Evolutionary conservation across 768 basidiomycete species (phyloP).

Genomic region (Gautieria morchelliformis): DNA sequence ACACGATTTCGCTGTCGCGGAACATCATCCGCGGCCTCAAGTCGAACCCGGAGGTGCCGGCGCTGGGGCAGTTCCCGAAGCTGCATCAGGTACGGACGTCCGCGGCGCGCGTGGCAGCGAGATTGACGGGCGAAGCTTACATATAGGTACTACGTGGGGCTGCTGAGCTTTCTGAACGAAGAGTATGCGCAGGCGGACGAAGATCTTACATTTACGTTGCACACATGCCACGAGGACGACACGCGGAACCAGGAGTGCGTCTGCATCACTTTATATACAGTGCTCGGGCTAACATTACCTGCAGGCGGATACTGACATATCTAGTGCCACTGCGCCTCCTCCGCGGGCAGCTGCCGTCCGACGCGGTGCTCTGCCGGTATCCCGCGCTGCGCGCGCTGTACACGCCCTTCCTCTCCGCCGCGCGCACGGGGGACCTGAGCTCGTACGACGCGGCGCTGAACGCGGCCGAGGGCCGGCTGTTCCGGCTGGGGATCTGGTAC

Average conservation of each 20-base stretch:
- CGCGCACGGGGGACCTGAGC: constrained; percentile 65
- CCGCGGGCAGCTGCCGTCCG: constrained; percentile 77
- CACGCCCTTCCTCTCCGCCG: constrained; percentile 70
- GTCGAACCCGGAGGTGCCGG: constrained; percentile 78
- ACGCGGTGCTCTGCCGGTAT: constrained; percentile 59
- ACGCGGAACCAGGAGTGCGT: constrained; percentile 71
- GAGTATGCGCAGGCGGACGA: constrained; percentile 85
- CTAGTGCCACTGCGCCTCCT: constrained; percentile 84
- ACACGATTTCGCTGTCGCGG: constrained; percentile 83
- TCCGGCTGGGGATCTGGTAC: constrained; percentile 82
- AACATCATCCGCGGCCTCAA: constrained; percentile 86
- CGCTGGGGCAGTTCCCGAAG: constrained; percentile 64
- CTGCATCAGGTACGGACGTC: constrained; percentile 62
- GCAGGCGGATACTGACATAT: constrained; percentile 82
- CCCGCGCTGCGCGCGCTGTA: constrained; percentile 67
- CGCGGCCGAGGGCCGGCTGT: constrained; percentile 48
- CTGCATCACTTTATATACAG: neutral
- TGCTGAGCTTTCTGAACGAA: constrained; percentile 90
- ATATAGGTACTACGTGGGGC: constrained; percentile 89
- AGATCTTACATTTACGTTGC: constrained; percentile 80
- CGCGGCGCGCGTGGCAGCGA: constrained; percentile 9
- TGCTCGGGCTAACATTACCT: constrained; percentile 4
- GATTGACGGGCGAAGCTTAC: constrained; percentile 55
- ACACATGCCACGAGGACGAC: constrained; percentile 64
- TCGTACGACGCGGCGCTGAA: constrained; percentile 77